Evolutionary conservation across 352 stramenopile species (phyloP).

Genomic region (Phytopythium montanum): DNA sequence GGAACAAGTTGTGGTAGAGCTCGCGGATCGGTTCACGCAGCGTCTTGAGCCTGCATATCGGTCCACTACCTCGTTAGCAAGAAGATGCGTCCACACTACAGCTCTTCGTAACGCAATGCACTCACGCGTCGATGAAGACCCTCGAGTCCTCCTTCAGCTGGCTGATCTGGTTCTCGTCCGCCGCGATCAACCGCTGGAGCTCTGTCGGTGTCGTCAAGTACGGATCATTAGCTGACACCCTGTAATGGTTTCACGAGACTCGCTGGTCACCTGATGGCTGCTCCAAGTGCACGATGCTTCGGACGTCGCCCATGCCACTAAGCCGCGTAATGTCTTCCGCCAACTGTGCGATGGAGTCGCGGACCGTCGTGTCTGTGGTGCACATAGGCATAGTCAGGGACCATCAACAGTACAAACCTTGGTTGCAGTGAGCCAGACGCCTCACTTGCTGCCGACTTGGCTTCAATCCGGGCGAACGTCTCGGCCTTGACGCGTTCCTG

Average conservation of each 20-base stretch:
- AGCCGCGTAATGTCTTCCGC: conserved; percentile 52
- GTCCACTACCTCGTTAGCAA: not conserved
- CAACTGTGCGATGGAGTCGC: conserved; percentile 41
- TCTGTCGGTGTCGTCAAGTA: conserved; percentile 16
- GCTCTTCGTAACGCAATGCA: not conserved
- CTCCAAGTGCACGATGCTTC: conserved; percentile 30
- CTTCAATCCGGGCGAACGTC: conserved; percentile 49
- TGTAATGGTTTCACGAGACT: not conserved
- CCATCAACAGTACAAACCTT: not conserved
- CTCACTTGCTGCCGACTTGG: conserved; percentile 44
- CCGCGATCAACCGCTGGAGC: conserved; percentile 43
- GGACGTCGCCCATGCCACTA: conserved; percentile 39
- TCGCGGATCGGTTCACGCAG: conserved; percentile 55
- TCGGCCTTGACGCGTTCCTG: conserved; percentile 50
- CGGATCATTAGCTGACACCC: not conserved
- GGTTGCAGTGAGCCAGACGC: not conserved
- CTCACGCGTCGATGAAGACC: conserved; percentile 50
- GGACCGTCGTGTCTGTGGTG: conserved; percentile 33
- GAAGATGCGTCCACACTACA: not conserved
- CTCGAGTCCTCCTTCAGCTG: conserved; percentile 44
- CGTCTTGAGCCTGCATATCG: conserved; percentile 29
- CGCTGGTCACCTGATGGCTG: conserved; percentile 34
- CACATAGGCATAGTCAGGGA: not conserved
- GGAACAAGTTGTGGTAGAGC: conserved; percentile 47
- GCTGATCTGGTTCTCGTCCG: conserved; percentile 40